These are phyloP conservation scores for Davidsoniella neocaledoniae DNA, from an alignment of 2,329 filamentous ascomycete genomes.

Conservation along the genomic window DNA sequence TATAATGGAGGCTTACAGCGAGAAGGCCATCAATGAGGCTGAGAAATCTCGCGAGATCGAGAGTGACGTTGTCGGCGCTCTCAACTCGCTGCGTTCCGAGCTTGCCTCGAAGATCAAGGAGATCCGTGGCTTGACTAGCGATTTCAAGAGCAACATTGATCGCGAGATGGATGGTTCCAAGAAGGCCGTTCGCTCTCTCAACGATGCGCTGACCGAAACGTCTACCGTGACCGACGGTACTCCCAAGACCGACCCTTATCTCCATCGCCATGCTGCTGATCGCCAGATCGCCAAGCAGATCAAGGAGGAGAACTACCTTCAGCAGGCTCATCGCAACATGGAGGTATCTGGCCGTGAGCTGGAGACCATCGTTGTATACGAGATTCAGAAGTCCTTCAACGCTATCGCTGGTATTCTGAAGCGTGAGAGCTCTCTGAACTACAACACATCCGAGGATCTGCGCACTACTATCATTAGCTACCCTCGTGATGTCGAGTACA, in stretches of 20 bases:
- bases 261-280: slow-evolving; percentile 73
- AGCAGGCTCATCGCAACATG: slow-evolving; percentile 87
- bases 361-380: slow-evolving; percentile 88
- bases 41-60: slow-evolving; percentile 85
- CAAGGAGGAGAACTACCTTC: slow-evolving; percentile 93
- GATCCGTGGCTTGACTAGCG: slow-evolving; percentile 80
- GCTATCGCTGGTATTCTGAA: slow-evolving; percentile 83
- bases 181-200: slow-evolving; percentile 61
- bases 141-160: slow-evolving; percentile 93
- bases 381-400: slow-evolving; percentile 96
- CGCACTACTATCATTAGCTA: slow-evolving; percentile 76
- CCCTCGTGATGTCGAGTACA: slow-evolving; percentile 89
- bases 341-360: slow-evolving; percentile 89
- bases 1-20: slow-evolving; percentile 69
- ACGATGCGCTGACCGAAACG: slow-evolving; percentile 68
- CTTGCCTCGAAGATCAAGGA: slow-evolving; percentile 95
- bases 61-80: slow-evolving; percentile 72
- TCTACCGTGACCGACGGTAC: slow-evolving; percentile 47
- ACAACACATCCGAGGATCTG: slow-evolving; percentile 62
- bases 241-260: slow-evolving; percentile 83
- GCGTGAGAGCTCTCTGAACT: slow-evolving; percentile 71
- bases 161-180: slow-evolving; percentile 82
- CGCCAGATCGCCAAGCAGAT: slow-evolving; percentile 82
- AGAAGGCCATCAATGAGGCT: slow-evolving; percentile 59
- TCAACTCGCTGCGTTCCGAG: slow-evolving; percentile 74